Percentiles rank a stretch among this genome's conserved stretches.
Evolutionary conservation across 2,329 filamentous ascomycete genomes (phyloP).

Genomic region (Calonectria crousiana): DNA sequence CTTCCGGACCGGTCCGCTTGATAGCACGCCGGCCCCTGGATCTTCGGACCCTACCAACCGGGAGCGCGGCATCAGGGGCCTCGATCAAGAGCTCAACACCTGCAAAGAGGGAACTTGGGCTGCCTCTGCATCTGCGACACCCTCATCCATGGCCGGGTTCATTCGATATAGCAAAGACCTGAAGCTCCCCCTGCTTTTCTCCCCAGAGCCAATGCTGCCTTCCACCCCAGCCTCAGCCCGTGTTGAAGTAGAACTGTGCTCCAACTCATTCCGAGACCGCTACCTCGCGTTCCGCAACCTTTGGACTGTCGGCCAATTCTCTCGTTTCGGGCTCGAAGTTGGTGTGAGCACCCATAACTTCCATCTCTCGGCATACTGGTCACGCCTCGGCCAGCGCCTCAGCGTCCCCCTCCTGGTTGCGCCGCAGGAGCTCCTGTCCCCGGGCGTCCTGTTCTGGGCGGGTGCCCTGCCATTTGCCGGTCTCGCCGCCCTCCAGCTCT

Average conservation of each 20-base stretch:
- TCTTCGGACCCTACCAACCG: slow-evolving; percentile 30
- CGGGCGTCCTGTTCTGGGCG: slow-evolving; percentile 53
- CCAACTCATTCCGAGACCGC: slow-evolving; percentile 49
- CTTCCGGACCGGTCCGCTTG: slow-evolving; percentile 47
- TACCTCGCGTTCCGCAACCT: slow-evolving; percentile 59
- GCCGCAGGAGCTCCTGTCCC: slow-evolving; percentile 40
- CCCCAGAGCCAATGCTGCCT: slow-evolving; percentile 28
- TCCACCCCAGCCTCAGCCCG: slow-evolving; percentile 44
- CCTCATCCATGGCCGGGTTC: slow-evolving; percentile 48
- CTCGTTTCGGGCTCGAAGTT: slow-evolving; percentile 59
- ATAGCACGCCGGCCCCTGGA: slow-evolving; percentile 24
- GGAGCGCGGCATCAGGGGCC: slow-evolving; percentile 52
- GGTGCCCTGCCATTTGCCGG: slow-evolving; percentile 54
- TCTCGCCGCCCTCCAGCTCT: slow-evolving; percentile 53
- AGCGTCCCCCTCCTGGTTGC: slow-evolving; percentile 58
- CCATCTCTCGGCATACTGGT: slow-evolving; percentile 62
- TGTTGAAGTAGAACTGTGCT: slow-evolving; percentile 58
- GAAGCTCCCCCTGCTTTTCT: slow-evolving; percentile 41
- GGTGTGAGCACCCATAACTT: slow-evolving; percentile 55
- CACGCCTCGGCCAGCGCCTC: slow-evolving; percentile 58
- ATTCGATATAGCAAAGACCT: slow-evolving; percentile 50
- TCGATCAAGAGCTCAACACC: slow-evolving; percentile 47
- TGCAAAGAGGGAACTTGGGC: slow-evolving; percentile 56
- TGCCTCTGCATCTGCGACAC: slow-evolving; percentile 49
- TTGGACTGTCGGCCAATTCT: slow-evolving; percentile 54